A percentile compares a stretch with the other conserved stretches of the same genome.
These are phyloP conservation scores for Fusarium lateritium DNA, from an alignment of 2,329 filamentous ascomycete genomes.

Conservation along the genomic window DNA sequence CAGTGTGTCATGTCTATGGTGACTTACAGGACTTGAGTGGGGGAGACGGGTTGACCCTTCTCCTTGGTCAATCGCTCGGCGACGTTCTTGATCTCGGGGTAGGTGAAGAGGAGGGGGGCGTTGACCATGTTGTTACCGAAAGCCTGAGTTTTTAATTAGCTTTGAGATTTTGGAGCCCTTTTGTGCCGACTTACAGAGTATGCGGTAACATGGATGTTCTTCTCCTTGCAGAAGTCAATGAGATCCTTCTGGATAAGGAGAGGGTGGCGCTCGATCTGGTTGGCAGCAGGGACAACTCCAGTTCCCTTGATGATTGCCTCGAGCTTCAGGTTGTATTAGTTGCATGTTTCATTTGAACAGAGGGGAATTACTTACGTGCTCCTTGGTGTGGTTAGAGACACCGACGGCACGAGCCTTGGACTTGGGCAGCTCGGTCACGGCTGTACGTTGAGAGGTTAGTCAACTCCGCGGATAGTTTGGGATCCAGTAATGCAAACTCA, in stretches of 20 bases:
- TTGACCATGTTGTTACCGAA: conserved; percentile 61
- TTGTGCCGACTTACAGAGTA: conserved; percentile 67
- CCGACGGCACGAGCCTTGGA: conserved; percentile 77
- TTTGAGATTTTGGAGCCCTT: too few relatives aligned
- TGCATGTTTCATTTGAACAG: not conserved
- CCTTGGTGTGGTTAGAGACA: conserved; percentile 83
- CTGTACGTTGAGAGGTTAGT: not conserved
- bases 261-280: conserved; percentile 86
- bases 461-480: too few relatives aligned
- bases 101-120: conserved; percentile 67
- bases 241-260: conserved; percentile 76
- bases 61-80: conserved; percentile 59
- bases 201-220: conserved; percentile 70
- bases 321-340: conserved; percentile 55
- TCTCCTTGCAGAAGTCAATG: conserved; percentile 68
- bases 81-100: conserved; percentile 66
- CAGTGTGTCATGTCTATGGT: not conserved
- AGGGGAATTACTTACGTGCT: conserved; percentile 4
- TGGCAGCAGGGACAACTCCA: conserved; percentile 74
- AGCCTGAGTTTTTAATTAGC: too few relatives aligned
- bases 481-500: not conserved
- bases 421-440: conserved; percentile 19
- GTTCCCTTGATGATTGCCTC: conserved; percentile 70
- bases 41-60: conserved; percentile 53
- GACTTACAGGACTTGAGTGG: conserved; percentile 56